Base-by-base conservation (phyloP, 2,329 filamentous ascomycete species). In the Colletotrichum sp. region DNA sequence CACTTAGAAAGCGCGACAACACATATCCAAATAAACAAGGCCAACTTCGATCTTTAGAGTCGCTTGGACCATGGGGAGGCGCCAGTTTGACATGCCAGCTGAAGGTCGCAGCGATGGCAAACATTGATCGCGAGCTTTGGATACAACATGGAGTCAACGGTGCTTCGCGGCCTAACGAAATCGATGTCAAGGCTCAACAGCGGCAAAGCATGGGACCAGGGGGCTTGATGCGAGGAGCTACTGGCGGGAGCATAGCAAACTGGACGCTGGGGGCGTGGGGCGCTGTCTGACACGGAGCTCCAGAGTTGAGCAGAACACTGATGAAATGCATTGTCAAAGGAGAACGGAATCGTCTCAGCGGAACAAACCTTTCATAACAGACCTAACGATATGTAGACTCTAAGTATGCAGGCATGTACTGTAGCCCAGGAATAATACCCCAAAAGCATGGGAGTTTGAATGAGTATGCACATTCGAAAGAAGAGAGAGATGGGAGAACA, bases 11-110 rank as follows among this genome's bases (percentile, higher is more conserved):
- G 79, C 70, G 73, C 26, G 70, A 68, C 12, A 30, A 24, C 15
- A 52, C 64, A 16, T 36, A 60, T 24, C n/a, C 57, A 34, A 61
- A 84, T 82, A 81, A 91, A 2, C 90, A 91, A 52, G 93, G 93
- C 3, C 85, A 88, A 32, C 85, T 96, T 52, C 89, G 94, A 30
- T 93, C 90, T 4, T 85, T 95, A 3, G 92, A 94, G 77, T 92
- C 93, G 1, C 84, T 96, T 2, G 94, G 94, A 0, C 87, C 94
- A 3, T 96, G 94, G 94, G 90, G 91, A 24, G 94, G 94, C 13
- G 94, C 92, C 5, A 95, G 94, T 81, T 81, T 96, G 70, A 85
- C 94, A 21, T 90, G 93, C 4, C 91, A 93, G 78, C 86, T 96
- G 74, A 93, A 93, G 72, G 88, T 95, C 6, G 90, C 92, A 43